Evolutionary conservation across 305 asterid genomes (phyloP), one percentile per base, ranked within the genome.

Genomic region (Fraxinus velutina): DNA sequence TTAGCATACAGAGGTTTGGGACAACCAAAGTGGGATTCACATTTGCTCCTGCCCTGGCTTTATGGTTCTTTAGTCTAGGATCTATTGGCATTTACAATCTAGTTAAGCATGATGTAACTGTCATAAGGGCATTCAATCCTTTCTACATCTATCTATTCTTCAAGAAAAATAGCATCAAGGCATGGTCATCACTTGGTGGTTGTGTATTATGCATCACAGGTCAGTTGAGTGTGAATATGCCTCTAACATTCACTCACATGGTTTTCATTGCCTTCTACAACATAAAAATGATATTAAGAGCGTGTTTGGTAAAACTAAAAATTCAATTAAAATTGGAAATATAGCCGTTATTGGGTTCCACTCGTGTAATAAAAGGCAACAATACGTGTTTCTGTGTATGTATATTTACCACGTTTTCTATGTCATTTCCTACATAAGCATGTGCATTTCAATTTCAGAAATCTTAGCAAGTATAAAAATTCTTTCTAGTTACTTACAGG

Each of bases 151-250:
- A 91, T 88, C 90, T 87, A 47, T 96, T 94, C 92, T 96, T 96
- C 92, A 84, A 82, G 88, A 94, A 92, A 84, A 93, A 94, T 79
- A 77, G 93, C 84, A 78, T 64, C 70, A 87, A 87, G 55, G 97
- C 91, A 36, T 96, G 98, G 97, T 91, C 99, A 78, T 95, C 97
- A 77, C 98, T 96, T 76, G 98, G 99, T 84, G 99, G 99, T 79
- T 94, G 98, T 85, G 98, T 96, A 86, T 87, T 96, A 91, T 94
- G 99, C 81, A 96, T 96, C 90, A 96, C 99, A 75, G 99, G 99
- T 90, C 86, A 77, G 81, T 52, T 75, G 34, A 76, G 57, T 62
- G 79, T 81, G 15, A 36, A 32, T 79, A 7, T 33, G 68, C 27
- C 6, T 37, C 22, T 75, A 29, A 36, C 64, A 72, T 64, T 44